These are phyloP conservation scores for Melanogaster broomeanus DNA, from an alignment of 768 basidiomycete genomes.

Conservation along the genomic window DNA sequence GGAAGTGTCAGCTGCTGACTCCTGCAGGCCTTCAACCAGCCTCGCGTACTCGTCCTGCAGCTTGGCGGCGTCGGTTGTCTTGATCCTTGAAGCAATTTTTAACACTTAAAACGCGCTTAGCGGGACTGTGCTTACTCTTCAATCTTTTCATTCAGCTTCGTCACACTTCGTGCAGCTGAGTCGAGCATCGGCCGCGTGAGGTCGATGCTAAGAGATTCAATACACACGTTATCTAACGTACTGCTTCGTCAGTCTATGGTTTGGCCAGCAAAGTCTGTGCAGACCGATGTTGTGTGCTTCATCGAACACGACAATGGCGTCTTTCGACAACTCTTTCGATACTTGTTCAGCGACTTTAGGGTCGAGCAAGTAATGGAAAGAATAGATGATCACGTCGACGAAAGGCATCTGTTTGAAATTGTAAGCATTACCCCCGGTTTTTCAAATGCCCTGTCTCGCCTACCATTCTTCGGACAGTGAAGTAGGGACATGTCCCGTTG, in stretches of 20 bases:
- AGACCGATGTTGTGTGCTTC: slow-evolving; percentile 98
- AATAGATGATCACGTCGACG: slow-evolving; percentile 96
- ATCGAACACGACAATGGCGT: slow-evolving; percentile 98
- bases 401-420: slow-evolving; percentile 80
- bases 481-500: slow-evolving; percentile 90
- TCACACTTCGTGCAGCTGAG: slow-evolving; percentile 86
- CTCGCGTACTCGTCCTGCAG: slow-evolving; percentile 96
- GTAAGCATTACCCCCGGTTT: neutral
- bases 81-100: slow-evolving; percentile 67
- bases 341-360: slow-evolving; percentile 99
- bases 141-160: slow-evolving; percentile 85
- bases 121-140: slow-evolving; percentile 71
- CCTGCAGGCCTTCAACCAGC: slow-evolving; percentile 91
- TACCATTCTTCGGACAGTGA: slow-evolving; percentile 95
- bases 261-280: slow-evolving; percentile 14
- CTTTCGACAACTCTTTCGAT: slow-evolving; percentile 95
- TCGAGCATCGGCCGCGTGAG: slow-evolving; percentile 97
- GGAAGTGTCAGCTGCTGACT: slow-evolving; percentile 54
- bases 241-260: slow-evolving; percentile 1
- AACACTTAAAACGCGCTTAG: slow-evolving; percentile 1
- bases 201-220: slow-evolving; percentile 97
- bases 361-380: slow-evolving; percentile 97
- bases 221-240: slow-evolving; percentile 89
- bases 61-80: slow-evolving; percentile 89
- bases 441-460: slow-evolving; percentile 15